Evolutionary conservation across 2,329 filamentous ascomycete genomes (phyloP).

Genomic region (Cytospora paraplurivora): DNA sequence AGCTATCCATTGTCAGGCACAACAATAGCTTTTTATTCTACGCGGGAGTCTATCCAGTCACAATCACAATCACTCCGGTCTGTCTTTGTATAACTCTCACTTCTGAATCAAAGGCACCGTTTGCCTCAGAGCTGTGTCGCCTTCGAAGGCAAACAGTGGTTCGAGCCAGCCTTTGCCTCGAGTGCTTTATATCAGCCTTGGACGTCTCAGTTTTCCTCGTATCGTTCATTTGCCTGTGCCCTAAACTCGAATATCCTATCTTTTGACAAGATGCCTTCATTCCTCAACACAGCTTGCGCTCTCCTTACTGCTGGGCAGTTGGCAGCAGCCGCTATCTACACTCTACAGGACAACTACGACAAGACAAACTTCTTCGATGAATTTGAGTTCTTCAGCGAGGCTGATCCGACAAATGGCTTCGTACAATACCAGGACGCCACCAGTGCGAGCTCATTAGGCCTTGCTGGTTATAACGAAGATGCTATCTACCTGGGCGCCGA

Average conservation of each 20-base stretch:
- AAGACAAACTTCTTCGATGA: constrained; percentile 56
- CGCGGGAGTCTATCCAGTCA: constrained; percentile 6
- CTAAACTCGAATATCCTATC: not conserved
- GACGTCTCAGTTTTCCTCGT: not conserved
- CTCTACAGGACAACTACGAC: constrained; percentile 52
- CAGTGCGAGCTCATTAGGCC: constrained; percentile 58
- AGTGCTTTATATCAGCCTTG: not conserved
- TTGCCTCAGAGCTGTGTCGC: not conserved
- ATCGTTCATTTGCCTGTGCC: not conserved
- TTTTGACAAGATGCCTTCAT: constrained; percentile 24
- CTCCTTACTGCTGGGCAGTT: constrained; percentile 25
- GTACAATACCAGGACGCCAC: constrained; percentile 66
- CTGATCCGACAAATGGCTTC: constrained; percentile 74
- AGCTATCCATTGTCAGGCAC: constrained; percentile 31
- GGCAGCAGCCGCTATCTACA: constrained; percentile 44
- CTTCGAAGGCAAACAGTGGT: constrained; percentile 1
- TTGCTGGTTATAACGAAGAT: constrained; percentile 59
- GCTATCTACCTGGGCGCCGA: constrained; percentile 73
- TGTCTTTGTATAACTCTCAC: not conserved
- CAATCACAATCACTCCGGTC: not conserved
- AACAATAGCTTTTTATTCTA: constrained; percentile 25
- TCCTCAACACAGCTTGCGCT: constrained; percentile 33
- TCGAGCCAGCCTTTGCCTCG: constrained; percentile 10
- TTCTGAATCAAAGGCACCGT: constrained; percentile 5
- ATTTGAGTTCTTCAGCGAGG: constrained; percentile 57